phyloP scores from a whole-genome alignment of 2,329 filamentous ascomycete genomes.

The Exophiala lecanii-corni region DNA sequence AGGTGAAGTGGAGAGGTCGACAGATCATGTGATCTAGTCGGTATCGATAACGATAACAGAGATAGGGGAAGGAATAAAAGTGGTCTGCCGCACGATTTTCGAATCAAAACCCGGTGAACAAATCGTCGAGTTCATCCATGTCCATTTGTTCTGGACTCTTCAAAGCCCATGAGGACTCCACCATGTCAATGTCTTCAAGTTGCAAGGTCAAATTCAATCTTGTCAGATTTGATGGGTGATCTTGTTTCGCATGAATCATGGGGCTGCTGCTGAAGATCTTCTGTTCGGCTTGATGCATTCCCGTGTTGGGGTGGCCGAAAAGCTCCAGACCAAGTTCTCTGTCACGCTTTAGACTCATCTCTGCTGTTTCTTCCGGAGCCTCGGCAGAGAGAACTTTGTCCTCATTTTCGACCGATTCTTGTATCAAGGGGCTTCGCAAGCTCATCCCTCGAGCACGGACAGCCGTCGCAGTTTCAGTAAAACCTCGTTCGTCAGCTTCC shows the following conservation, averaged over 20 bases:
- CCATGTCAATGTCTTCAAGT: conserved; percentile 40
- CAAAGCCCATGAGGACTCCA: conserved; percentile 54
- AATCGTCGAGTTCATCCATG: conserved; percentile 84
- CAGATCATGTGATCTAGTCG: neutral
- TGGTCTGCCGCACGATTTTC: neutral
- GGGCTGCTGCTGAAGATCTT: conserved; percentile 36
- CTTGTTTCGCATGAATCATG: conserved; percentile 23
- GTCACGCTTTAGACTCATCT: conserved; percentile 44
- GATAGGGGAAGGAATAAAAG: neutral
- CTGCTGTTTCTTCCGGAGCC: conserved; percentile 28
- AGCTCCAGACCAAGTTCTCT: conserved; percentile 30
- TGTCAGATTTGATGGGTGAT: conserved; percentile 10
- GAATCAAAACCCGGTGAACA: conserved; percentile 58
- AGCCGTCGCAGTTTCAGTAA: conserved; percentile 88
- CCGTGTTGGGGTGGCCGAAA: conserved; percentile 43
- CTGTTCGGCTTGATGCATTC: conserved; percentile 46
- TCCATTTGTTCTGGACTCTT: conserved; percentile 82
- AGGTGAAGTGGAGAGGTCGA: neutral
- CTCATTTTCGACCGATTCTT: conserved; percentile 33
- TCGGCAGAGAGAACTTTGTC: conserved; percentile 32
- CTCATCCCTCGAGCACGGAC: conserved; percentile 58
- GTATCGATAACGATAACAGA: neutral
- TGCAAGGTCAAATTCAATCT: conserved; percentile 41
- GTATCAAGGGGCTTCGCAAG: conserved; percentile 37
- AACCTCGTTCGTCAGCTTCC: conserved; percentile 93